These are phyloP conservation scores for Lecanicillium sp. DNA, from an alignment of 2,329 filamentous ascomycete genomes.

Conservation along the genomic window DNA sequence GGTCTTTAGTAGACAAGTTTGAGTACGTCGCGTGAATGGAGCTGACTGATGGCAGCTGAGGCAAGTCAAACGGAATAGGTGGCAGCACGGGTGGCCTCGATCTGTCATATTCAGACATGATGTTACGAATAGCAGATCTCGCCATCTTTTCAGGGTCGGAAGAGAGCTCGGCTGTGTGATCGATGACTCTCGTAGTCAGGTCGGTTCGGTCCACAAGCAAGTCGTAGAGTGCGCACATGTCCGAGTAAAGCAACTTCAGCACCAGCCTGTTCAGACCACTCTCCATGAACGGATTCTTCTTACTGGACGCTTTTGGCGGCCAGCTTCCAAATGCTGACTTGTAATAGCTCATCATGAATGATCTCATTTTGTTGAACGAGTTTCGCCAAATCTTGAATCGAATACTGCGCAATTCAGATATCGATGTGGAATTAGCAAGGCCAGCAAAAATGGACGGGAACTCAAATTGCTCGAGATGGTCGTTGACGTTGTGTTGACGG, in stretches of 20 bases:
- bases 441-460: slow-evolving; percentile 88
- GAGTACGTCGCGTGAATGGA: slow-evolving; percentile 59
- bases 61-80: slow-evolving; percentile 84
- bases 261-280: slow-evolving; percentile 82
- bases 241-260: slow-evolving; percentile 73
- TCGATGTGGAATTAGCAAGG: slow-evolving; percentile 75
- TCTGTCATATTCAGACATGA: slow-evolving; percentile 83
- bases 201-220: slow-evolving; percentile 74
- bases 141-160: slow-evolving; percentile 55
- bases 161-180: slow-evolving; percentile 54
- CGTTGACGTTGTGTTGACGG: slow-evolving; percentile 63
- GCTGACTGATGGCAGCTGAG: slow-evolving; percentile 65
- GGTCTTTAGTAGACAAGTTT: slow-evolving; percentile 64
- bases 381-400: slow-evolving; percentile 80
- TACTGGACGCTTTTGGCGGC: slow-evolving; percentile 86
- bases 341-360: slow-evolving; percentile 64
- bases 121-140: slow-evolving; percentile 65
- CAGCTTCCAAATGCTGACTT: slow-evolving; percentile 59
- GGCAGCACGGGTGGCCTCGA: slow-evolving; percentile 85
- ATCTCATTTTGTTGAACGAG: slow-evolving; percentile 67
- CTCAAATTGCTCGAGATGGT: slow-evolving; percentile 78
- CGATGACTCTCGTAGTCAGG: slow-evolving; percentile 71
- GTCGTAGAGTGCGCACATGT: slow-evolving; percentile 84
- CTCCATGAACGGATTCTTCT: slow-evolving; percentile 85
- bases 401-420: slow-evolving; percentile 67